Conservation (phyloP, 208 protist genomes). For the Leishmania turanica region DNA sequence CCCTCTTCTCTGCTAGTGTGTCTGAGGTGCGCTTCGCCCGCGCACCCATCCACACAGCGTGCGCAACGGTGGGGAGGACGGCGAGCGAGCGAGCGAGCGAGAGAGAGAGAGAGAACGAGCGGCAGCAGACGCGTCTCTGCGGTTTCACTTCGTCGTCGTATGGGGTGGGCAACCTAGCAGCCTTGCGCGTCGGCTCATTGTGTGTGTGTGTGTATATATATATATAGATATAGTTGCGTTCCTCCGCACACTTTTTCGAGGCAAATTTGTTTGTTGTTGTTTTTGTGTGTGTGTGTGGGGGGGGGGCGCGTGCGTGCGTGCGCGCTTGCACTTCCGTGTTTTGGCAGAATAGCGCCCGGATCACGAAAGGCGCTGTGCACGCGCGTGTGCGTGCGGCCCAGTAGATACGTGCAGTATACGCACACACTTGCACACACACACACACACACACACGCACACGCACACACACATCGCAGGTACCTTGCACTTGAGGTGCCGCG, state of each 20-base stretch:
- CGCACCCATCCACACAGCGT: background rate
- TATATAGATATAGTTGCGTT: background rate
- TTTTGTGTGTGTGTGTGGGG: too few species aligned
- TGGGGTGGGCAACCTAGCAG: too few species aligned
- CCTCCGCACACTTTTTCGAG: background rate
- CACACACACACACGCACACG: too few species aligned
- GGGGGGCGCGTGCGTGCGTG: too few species aligned
- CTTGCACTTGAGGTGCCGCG: background rate
- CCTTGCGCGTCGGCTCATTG: background rate
- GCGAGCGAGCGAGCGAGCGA: background rate
- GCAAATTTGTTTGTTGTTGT: too few species aligned
- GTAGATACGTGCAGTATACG: background rate
- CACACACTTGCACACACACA: too few species aligned
- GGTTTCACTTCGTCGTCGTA: background rate
- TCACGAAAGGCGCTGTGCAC: too few species aligned
- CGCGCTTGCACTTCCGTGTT: too few species aligned
- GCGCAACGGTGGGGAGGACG: background rate
- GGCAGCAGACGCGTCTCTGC: background rate
- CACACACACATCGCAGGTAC: background rate
- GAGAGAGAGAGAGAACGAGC: background rate
- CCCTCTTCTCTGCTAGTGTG: too few species aligned
- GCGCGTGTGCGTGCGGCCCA: background rate
- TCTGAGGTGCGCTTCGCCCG: too few species aligned
- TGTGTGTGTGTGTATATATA: too few species aligned
- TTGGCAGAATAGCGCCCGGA: too few species aligned